These are phyloP conservation scores for Pelargonium fulgidum DNA, from an alignment of 441 rosid species.

Conservation along the genomic window DNA sequence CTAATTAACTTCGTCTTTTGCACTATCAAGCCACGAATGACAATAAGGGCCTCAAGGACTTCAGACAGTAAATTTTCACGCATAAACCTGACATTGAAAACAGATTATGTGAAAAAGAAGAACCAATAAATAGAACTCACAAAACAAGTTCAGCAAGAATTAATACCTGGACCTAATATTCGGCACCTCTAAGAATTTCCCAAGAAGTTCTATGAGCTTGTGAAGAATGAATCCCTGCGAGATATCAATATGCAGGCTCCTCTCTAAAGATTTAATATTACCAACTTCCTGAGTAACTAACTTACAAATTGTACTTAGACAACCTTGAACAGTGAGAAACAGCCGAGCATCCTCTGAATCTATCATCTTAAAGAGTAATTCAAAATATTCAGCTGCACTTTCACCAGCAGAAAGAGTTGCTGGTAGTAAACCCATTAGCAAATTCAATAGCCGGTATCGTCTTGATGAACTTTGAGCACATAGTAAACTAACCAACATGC, in stretches of 20 bases:
- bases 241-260: slow-evolving; percentile 96
- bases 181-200: slow-evolving; percentile 91
- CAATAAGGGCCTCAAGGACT: slow-evolving; percentile 96
- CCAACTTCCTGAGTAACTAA: slow-evolving; percentile 88
- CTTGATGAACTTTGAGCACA: slow-evolving; percentile 88
- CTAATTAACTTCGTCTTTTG: slow-evolving; percentile 99
- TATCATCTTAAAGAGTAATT: slow-evolving; percentile 92
- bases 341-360: slow-evolving; percentile 94
- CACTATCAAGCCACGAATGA: slow-evolving; percentile 92
- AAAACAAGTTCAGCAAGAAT: slow-evolving; percentile 6
- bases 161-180: slow-evolving; percentile 89
- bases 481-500: slow-evolving; percentile 88
- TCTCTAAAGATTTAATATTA: slow-evolving; percentile 88
- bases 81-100: slow-evolving; percentile 71
- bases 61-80: slow-evolving; percentile 82
- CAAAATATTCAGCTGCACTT: slow-evolving; percentile 98
- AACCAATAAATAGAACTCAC: slow-evolving; percentile 16
- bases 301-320: slow-evolving; percentile 78
- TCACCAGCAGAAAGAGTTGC: slow-evolving; percentile 94
- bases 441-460: slow-evolving; percentile 75
- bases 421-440: slow-evolving; percentile 80
- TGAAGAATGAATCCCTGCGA: slow-evolving; percentile 99
- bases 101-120: slow-evolving; percentile 21
- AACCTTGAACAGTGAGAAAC: slow-evolving; percentile 90
- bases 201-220: slow-evolving; percentile 96